These are phyloP conservation scores for Aspergillus cejpii DNA, from an alignment of 2,329 filamentous ascomycete genomes.

Conservation along the genomic window DNA sequence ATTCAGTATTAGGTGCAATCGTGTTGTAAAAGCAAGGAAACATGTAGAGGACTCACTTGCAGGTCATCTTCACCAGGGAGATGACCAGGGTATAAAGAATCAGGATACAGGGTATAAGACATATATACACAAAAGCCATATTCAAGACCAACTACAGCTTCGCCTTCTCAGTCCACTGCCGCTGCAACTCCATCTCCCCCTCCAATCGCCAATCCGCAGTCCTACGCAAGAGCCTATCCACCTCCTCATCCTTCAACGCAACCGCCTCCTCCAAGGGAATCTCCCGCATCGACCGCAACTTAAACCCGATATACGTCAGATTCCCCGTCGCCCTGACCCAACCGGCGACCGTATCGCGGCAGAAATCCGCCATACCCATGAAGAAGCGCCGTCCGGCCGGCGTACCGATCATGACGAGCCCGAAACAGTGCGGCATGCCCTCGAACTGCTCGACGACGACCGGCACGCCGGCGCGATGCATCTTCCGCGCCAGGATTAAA, in stretches of 20 bases:
- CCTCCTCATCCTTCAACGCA: slow-evolving; percentile 33
- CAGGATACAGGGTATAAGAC: background rate
- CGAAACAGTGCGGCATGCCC: slow-evolving; percentile 49
- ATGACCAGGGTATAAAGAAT: too few species aligned
- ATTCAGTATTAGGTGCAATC: too few species aligned
- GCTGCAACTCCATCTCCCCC: slow-evolving; percentile 31
- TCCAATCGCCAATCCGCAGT: slow-evolving; percentile 29
- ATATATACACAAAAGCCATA: background rate
- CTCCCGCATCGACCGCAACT: slow-evolving; percentile 22
- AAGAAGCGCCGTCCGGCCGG: slow-evolving; percentile 49
- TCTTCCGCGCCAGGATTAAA: slow-evolving; percentile 35
- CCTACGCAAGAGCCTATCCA: slow-evolving; percentile 24
- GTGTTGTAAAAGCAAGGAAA: too few species aligned
- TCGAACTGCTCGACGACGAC: slow-evolving; percentile 40
- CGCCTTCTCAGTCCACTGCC: slow-evolving; percentile 28
- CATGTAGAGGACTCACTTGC: too few species aligned
- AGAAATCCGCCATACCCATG: slow-evolving; percentile 52
- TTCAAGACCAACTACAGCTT: slow-evolving; percentile 7
- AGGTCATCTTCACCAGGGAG: too few species aligned
- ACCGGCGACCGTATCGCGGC: slow-evolving; percentile 28
- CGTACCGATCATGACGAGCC: slow-evolving; percentile 48
- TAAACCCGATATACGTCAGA: slow-evolving; percentile 29
- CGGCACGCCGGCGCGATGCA: slow-evolving; percentile 33
- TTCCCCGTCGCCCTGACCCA: slow-evolving; percentile 24
- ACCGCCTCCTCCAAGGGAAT: slow-evolving; percentile 31